Base-by-base conservation (phyloP, 75 land plant genomes). In the Cryptomeria japonica region DNA sequence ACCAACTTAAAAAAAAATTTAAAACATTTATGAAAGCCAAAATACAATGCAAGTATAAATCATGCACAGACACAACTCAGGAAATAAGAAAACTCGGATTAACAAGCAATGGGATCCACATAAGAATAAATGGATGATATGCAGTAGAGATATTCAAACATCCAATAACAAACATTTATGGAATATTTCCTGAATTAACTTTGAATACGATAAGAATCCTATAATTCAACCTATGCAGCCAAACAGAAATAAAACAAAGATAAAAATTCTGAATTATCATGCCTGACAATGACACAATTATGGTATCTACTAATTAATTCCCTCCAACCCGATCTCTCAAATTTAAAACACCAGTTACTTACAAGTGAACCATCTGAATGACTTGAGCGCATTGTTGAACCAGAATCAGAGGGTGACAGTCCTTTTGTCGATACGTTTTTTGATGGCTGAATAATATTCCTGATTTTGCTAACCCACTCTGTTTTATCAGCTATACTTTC, bases 281-380 rank as follows among this genome's bases (percentile, higher is more conserved):
- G 25, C 34, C 12, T 22, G 3, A 12, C 76, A 32, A 72, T 72
- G 25, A 72, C 68, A 61, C 25, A 61, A 61, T 5, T 61, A 19
- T 22, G 7, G 22, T 61, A 18, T 61, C 22, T 19, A 55, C 19
- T 14, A 55, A 18, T 55, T 15, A 15, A 1, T 55, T 15, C 22
- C 58, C 58, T 55, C 19, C 15, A 16, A 58, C 13, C 36, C 9
- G 76, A 9, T 72, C 13, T 28, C 76, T 31, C 2, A 28, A 72
- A 72, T 31, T n/a, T 72, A 0, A n/a, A 9, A 75, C 16, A 34
- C 22, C 46, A 84, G 42, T 32, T 55, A 92, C 96, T 84, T 89
- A 97, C 99, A 61, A 95, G 91, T 9, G 97, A 94, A 89, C 97
- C 92, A 85, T 96, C 99, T 37, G 99, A 94, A 86, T 87, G 88